Evolutionary conservation across 768 basidiomycete species (phyloP), one percentile per base, ranked within the genome.

Genomic region (Tremella mesenterica): DNA sequence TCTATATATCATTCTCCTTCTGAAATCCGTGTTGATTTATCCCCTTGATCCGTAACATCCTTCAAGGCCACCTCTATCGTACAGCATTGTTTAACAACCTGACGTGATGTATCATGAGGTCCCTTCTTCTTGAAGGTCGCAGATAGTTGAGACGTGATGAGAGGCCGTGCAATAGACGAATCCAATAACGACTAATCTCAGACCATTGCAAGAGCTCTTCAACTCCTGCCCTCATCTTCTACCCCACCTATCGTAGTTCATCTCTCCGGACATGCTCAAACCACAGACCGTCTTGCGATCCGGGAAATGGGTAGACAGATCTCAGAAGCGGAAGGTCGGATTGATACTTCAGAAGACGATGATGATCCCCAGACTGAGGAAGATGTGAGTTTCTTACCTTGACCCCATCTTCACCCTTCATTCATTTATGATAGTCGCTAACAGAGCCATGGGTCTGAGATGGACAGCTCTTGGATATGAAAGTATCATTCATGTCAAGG

Each of bases 231-330:
- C 2, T 62, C 60, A 3, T 41, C 50, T 4, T 61, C 59, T 2
- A 28, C 54, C 4, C n/a, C n/a, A 23, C 84, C 86, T 0, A 83
- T 93, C 52, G 71, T 89, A 43, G 78, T 99, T 41, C 82, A 85
- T 1, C 77, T 99, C 2, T 88, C 86, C 20, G 95, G 91, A 0
- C 82, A 88, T 73, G 79, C 83, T 1, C 91, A 97, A 60, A 80
- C 78, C 26, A 88, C 83, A 27, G 95, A 97, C 70, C 80, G 86
- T 29, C 76, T 88, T 10, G 95, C 95, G n/a, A 80, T 97, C 70
- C 82, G 86, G 10, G 90, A 95, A 71, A 86, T 97, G 58, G 89
- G 88, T 0, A 76, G 83, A 46, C 95, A 99, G 65, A 76, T 97
- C 7, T 66, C 66, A 1, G 68, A 69, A 56, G 70, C 65, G 10